phyloP scores from a whole-genome alignment of 495 filamentous ascomycete species.

The Chlorociboria aeruginascens region DNA sequence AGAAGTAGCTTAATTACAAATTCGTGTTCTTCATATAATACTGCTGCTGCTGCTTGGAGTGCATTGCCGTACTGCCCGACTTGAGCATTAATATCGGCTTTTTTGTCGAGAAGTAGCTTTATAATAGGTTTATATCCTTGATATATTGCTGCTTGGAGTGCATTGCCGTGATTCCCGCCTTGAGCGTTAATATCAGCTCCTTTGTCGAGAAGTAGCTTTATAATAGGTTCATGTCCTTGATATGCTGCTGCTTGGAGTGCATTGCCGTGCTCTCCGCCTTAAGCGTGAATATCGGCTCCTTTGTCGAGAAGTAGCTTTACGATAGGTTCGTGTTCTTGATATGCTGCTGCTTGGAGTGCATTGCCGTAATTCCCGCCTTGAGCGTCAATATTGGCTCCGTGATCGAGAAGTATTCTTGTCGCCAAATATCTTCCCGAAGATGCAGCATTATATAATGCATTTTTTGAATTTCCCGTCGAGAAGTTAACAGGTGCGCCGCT shows the following conservation, averaged over 20 bases:
- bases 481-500: constrained; percentile 3
- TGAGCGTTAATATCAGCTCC: constrained; percentile 14
- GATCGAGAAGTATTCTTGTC: constrained; percentile 1
- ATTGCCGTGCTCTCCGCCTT: constrained; percentile 8
- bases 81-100: constrained; percentile 12
- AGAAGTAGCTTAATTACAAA: constrained; percentile 16
- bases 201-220: constrained; percentile 16
- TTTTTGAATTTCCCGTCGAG: not conserved
- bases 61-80: constrained; percentile 12
- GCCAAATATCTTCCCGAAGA: not conserved
- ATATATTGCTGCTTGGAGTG: constrained; percentile 17
- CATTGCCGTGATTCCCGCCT: constrained; percentile 9
- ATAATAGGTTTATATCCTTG: constrained; percentile 6
- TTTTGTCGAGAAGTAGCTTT: constrained; percentile 16
- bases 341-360: constrained; percentile 18
- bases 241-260: constrained; percentile 18
- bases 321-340: constrained; percentile 1
- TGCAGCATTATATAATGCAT: constrained; percentile 1
- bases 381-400: constrained; percentile 2
- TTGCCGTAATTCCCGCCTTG: constrained; percentile 6
- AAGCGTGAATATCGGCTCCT: constrained; percentile 13
- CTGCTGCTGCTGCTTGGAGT: constrained; percentile 20
- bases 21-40: constrained; percentile 1
- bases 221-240: constrained; percentile 3
- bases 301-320: constrained; percentile 17